These are phyloP conservation scores for Nakazawaea wyomingensis DNA, from an alignment of 805 yeast genomes.

Conservation along the genomic window DNA sequence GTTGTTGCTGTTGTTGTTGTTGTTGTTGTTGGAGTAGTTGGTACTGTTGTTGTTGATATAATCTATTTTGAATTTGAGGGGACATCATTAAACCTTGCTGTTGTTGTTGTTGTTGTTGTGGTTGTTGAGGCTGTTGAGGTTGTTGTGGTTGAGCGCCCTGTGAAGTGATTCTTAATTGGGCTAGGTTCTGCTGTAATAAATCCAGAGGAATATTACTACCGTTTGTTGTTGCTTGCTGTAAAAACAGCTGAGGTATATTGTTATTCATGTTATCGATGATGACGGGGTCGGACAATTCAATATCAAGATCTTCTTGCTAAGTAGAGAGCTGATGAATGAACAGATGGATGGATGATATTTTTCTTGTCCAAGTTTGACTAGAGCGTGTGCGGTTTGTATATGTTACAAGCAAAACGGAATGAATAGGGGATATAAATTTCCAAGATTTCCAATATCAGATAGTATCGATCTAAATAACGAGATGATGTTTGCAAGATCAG, in stretches of 20 bases:
- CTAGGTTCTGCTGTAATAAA: slow-evolving; percentile 14
- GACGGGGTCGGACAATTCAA: no score
- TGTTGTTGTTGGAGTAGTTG: slow-evolving; percentile 22
- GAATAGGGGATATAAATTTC: no score
- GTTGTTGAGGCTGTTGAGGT: slow-evolving; percentile 18
- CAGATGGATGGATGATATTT: no score
- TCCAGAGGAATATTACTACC: slow-evolving; percentile 12
- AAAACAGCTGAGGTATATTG: slow-evolving; percentile 14
- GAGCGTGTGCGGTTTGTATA: no score
- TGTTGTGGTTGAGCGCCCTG: slow-evolving; percentile 15
- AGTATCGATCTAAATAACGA: no score
- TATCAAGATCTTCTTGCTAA: no score
- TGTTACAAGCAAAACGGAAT: no score
- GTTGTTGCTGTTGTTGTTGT: slow-evolving; percentile 12
- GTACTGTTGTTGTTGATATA: slow-evolving; percentile 22
- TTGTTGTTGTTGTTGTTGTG: slow-evolving; percentile 13
- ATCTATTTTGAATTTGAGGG: slow-evolving; percentile 28
- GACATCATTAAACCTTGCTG: slow-evolving; percentile 29
- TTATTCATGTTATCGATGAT: slow-evolving; percentile 12
- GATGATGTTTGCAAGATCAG: no score
- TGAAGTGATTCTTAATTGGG: slow-evolving; percentile 10
- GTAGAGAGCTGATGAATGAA: no score
- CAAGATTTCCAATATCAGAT: no score
- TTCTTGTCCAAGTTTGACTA: background rate
- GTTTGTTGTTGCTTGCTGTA: slow-evolving; percentile 10